phyloP scores from a whole-genome alignment of 345 rosid genomes.

The Murraya paniculata region DNA sequence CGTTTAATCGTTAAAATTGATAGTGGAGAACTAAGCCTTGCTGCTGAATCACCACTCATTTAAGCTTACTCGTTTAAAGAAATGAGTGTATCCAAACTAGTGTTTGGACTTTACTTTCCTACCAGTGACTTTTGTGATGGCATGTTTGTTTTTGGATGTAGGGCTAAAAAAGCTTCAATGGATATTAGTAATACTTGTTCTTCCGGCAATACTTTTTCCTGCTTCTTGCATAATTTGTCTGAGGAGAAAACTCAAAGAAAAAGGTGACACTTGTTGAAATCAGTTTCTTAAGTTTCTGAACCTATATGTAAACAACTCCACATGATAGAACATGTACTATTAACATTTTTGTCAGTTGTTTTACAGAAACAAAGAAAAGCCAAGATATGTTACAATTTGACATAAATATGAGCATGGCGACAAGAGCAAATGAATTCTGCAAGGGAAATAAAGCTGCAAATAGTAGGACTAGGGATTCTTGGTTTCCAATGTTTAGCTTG shows the following conservation, averaged over 20 bases:
- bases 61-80: background rate
- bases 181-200: slow-evolving; percentile 5
- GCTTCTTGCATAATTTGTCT: background rate
- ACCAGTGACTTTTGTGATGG: background rate
- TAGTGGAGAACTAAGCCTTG: too few relatives aligned
- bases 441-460: background rate
- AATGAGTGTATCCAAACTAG: too few relatives aligned
- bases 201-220: background rate
- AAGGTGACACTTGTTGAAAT: background rate
- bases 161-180: background rate
- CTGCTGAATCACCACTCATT: background rate
- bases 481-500: background rate
- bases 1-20: background rate
- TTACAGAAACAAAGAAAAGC: background rate
- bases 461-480: background rate
- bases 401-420: slow-evolving; percentile 1
- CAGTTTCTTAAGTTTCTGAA: background rate
- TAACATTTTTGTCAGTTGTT: background rate
- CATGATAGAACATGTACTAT: background rate
- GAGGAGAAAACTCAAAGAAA: slow-evolving; percentile 7
- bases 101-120: background rate
- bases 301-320: background rate
- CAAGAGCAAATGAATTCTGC: background rate
- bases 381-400: slow-evolving; percentile 21
- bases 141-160: background rate